phyloP scores from a whole-genome alignment of 1,139 yeast species.

The Oligophagozyma castellii region DNA sequence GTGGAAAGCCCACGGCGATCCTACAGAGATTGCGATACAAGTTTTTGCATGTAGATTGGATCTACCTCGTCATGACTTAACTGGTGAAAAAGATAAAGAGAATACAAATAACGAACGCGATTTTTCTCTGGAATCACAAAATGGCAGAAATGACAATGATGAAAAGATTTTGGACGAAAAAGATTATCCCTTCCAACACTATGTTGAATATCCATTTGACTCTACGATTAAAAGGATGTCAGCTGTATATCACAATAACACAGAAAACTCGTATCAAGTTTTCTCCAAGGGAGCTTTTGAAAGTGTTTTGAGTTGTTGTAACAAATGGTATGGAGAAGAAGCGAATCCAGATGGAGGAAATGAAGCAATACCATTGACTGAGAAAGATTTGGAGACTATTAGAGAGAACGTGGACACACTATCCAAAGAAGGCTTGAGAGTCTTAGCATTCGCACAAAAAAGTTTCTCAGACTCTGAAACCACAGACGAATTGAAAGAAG shows the following conservation, averaged over 20 bases:
- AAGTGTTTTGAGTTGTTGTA: slow-evolving; percentile 49
- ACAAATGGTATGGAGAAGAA: slow-evolving; percentile 42
- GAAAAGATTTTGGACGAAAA: slow-evolving; percentile 1
- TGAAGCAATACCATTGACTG: slow-evolving; percentile 36
- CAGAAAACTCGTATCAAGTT: slow-evolving; percentile 44
- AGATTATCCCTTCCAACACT: slow-evolving; percentile 10
- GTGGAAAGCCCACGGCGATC: slow-evolving; percentile 69
- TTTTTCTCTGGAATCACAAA: slow-evolving; percentile 1
- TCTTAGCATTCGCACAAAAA: slow-evolving; percentile 59
- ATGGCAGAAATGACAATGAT: slow-evolving; percentile 1
- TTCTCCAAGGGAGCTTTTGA: slow-evolving; percentile 88
- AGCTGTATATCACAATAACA: slow-evolving; percentile 37
- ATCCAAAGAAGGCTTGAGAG: slow-evolving; percentile 80
- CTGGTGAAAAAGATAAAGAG: slow-evolving; percentile 38
- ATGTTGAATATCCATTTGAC: slow-evolving; percentile 78
- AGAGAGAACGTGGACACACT: slow-evolving; percentile 44
- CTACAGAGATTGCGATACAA: slow-evolving; percentile 85
- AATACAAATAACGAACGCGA: slow-evolving; percentile 28
- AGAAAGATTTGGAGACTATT: slow-evolving; percentile 34
- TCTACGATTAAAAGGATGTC: slow-evolving; percentile 88
- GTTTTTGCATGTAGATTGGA: slow-evolving; percentile 35
- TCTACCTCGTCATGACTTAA: slow-evolving; percentile 53
- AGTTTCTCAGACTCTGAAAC: slow-evolving; percentile 31
- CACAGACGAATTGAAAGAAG: slow-evolving; percentile 10
- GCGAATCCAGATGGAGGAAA: too few species aligned